These are phyloP conservation scores for Penicillium riverlandense DNA, from an alignment of 495 filamentous ascomycete species.

Conservation along the genomic window DNA sequence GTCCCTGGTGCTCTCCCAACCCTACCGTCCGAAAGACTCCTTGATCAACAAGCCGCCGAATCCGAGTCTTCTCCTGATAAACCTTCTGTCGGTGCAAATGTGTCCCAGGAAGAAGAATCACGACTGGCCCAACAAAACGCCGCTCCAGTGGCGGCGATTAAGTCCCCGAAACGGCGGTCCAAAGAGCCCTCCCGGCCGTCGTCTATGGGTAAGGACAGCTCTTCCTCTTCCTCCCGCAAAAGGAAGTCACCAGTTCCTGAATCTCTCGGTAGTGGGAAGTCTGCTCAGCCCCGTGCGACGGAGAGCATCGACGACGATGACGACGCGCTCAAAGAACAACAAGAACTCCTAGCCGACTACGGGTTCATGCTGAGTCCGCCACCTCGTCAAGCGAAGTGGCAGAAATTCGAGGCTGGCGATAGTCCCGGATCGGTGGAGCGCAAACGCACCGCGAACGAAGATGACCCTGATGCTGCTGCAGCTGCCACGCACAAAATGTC, in stretches of 20 bases:
- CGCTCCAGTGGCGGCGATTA: slow-evolving; percentile 2
- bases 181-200: slow-evolving; percentile 8
- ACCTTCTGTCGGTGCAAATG: too few relatives aligned
- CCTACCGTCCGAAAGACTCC: slow-evolving; percentile 52
- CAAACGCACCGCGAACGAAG: slow-evolving; percentile 9
- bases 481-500: slow-evolving; percentile 11
- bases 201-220: slow-evolving; percentile 27
- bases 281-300: slow-evolving; percentile 13
- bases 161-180: slow-evolving; percentile 14
- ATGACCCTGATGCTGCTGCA: slow-evolving; percentile 3
- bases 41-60: slow-evolving; percentile 24
- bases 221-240: slow-evolving; percentile 23
- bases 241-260: slow-evolving; percentile 34
- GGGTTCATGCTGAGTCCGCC: slow-evolving; percentile 9
- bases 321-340: slow-evolving; percentile 1
- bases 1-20: slow-evolving; percentile 49
- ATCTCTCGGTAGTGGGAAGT: slow-evolving; percentile 16
- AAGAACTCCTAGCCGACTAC: slow-evolving; percentile 6
- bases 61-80: slow-evolving; percentile 1
- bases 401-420: slow-evolving; percentile 27
- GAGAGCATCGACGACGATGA: slow-evolving; percentile 7
- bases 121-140: neutral
- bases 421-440: slow-evolving; percentile 35
- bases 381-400: slow-evolving; percentile 25
- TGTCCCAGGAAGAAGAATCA: slow-evolving; percentile 1